Conservation (phyloP, 2,329 filamentous ascomycete species). For the Neopestalotiopsis rosae region DNA sequence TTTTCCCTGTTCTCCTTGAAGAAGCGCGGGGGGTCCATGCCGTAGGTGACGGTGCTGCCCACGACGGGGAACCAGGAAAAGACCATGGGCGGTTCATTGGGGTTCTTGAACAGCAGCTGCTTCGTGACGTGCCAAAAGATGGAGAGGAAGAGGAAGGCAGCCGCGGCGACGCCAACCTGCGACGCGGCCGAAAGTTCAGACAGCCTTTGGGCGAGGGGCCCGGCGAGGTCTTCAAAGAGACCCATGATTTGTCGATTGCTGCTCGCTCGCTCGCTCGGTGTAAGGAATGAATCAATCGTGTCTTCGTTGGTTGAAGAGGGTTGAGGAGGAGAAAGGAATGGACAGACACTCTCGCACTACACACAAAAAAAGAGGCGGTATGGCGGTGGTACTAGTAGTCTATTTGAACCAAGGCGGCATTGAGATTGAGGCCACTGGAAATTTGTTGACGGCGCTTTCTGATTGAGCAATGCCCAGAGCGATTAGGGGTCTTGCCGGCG, state of each 20-base stretch:
- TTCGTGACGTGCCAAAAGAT: conserved; percentile 80
- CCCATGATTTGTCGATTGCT: conserved; percentile 51
- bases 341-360: background rate
- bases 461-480: conserved; percentile 17
- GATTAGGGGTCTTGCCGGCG: background rate
- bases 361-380: background rate
- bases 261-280: background rate
- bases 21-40: conserved; percentile 91
- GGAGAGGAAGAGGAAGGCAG: conserved; percentile 53
- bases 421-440: conserved; percentile 12
- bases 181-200: conserved; percentile 50
- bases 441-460: conserved; percentile 19
- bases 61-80: conserved; percentile 85
- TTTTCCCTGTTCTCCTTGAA: conserved; percentile 79
- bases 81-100: conserved; percentile 80
- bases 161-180: conserved; percentile 53
- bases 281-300: no score
- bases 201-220: conserved; percentile 57
- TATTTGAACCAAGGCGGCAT: background rate
- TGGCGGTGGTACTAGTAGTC: background rate
- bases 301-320: no score
- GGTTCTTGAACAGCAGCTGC: conserved; percentile 82
- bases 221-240: conserved; percentile 56
- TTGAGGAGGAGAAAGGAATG: no score
- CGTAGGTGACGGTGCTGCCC: conserved; percentile 91